These are phyloP conservation scores for Komagataella kurtzmanii DNA, from an alignment of 805 yeast species.

Conservation along the genomic window DNA sequence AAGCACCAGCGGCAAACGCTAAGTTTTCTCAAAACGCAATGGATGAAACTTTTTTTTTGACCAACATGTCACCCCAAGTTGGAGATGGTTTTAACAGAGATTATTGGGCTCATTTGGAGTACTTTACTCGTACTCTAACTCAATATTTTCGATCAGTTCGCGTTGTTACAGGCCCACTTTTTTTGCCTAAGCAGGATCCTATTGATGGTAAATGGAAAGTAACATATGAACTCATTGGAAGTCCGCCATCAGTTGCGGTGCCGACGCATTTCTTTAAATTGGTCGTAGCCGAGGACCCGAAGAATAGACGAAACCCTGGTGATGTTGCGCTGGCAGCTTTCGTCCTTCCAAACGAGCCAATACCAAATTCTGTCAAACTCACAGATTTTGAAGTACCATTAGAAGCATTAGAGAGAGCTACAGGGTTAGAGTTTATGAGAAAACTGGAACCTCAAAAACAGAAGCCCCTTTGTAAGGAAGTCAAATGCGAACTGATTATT, in stretches of 20 bases:
- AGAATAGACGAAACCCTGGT: constrained; percentile 17
- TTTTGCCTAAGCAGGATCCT: constrained; percentile 62
- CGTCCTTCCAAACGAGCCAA: constrained; percentile 80
- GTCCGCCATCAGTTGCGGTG: constrained; percentile 92
- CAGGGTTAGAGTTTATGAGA: constrained; percentile 74
- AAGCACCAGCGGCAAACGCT: constrained; percentile 97
- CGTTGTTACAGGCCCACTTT: constrained; percentile 88
- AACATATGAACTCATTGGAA: constrained; percentile 84
- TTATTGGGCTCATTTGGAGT: constrained; percentile 95
- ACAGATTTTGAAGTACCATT: constrained; percentile 75
- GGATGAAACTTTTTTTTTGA: constrained; percentile 85
- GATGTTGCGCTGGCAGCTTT: constrained; percentile 77
- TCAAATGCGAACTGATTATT: constrained; percentile 65
- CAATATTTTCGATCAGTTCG: constrained; percentile 62
- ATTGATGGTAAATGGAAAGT: constrained; percentile 78
- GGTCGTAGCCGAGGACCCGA: constrained; percentile 64
- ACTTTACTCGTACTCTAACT: constrained; percentile 71
- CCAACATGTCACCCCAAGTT: constrained; percentile 94
- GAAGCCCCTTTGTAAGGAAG: constrained; percentile 66
- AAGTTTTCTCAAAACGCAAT: constrained; percentile 81
- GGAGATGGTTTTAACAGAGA: constrained; percentile 97
- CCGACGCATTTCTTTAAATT: constrained; percentile 95
- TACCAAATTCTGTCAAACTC: constrained; percentile 59
- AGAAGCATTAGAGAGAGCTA: constrained; percentile 75
- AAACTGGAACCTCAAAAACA: constrained; percentile 44